Base-by-base conservation (phyloP, 2,329 filamentous ascomycete genomes). In the Cladosporium sp. region DNA sequence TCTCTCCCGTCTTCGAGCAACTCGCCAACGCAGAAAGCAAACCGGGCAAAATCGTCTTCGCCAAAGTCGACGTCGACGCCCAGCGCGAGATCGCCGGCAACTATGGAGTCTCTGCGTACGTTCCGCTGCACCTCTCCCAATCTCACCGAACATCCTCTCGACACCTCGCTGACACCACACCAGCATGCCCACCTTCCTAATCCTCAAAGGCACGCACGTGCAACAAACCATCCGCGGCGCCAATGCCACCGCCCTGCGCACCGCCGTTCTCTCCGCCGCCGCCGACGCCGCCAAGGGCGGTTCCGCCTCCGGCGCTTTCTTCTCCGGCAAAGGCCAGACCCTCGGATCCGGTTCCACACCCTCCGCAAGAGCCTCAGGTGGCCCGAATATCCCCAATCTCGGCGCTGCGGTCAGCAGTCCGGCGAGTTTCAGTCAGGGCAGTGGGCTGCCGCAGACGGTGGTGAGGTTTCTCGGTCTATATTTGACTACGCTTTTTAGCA, bases 31-130 rank as follows among this genome's bases (percentile, higher is more conserved):
- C 72, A 40, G 76, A 80, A 60, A 59, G 68, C 19, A 71, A 74
- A 51, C 68, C 71, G 0, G 70, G 70, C 13, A 69, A 68, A 34
- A 65, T 80, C 18, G 70, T 72, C 22, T 80, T 81, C 60, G 69
- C 72, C 56, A 79, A 80, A 67, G 73, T 80, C 27, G 74, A 81
- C 52, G 78, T 80, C 12, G 78, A 81, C 57, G 72, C 71, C 42
- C 71, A 77, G 55, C 68, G 72, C 36, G 71, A 74, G 34, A 69
- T 80, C 7, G 76, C 78, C 13, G 62, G 65, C 51, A 73, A 77
- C 42, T 72, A 77, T 51, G 68, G 72, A 17, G 74, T 81, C 5
- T 70, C 70, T 32, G 77, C 78, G 58, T 61, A 54, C 54, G 60
- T 54, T 13, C 11, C 15, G 9, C 18, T n/a, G n/a, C n/a, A 9